A percentile compares a stretch with the other conserved stretches of the same genome.
These are phyloP conservation scores for Apiospora hydei DNA, from an alignment of 2,329 filamentous ascomycete species.

Conservation along the genomic window DNA sequence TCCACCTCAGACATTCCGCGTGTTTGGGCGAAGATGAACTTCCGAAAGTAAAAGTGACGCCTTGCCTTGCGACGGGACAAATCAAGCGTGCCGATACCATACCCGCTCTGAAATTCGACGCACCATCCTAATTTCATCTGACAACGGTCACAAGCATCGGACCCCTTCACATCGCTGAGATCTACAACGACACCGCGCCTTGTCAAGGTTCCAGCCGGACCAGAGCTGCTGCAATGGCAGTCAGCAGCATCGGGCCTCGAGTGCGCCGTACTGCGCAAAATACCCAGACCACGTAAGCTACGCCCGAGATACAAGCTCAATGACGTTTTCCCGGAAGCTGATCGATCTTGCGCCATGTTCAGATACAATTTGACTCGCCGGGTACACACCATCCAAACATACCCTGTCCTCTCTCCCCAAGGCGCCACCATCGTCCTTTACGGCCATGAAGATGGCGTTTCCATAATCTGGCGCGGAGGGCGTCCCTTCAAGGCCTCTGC, in stretches of 20 bases:
- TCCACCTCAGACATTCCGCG: slow-evolving; percentile 1
- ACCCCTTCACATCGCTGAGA: neutral
- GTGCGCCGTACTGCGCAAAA: slow-evolving; percentile 47
- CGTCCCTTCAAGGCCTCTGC: slow-evolving; percentile 59
- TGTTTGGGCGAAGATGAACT: slow-evolving; percentile 8
- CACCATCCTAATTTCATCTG: neutral
- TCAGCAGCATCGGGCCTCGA: slow-evolving; percentile 38
- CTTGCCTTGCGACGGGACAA: slow-evolving; percentile 14
- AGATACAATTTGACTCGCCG: slow-evolving; percentile 68
- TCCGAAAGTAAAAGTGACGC: neutral
- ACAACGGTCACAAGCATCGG: neutral
- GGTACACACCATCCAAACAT: slow-evolving; percentile 65
- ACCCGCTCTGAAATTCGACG: neutral
- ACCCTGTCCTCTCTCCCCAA: slow-evolving; percentile 68
- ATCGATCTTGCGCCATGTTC: slow-evolving; percentile 27
- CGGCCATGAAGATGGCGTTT: slow-evolving; percentile 69
- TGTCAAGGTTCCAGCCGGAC: slow-evolving; percentile 2
- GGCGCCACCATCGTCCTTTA: slow-evolving; percentile 69
- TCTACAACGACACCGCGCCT: neutral
- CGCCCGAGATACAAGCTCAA: neutral
- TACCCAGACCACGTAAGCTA: slow-evolving; percentile 45
- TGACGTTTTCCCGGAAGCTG: neutral
- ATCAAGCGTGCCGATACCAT: neutral
- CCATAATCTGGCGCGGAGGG: slow-evolving; percentile 68
- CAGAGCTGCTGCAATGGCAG: slow-evolving; percentile 35